Evolutionary conservation across 805 yeast species (phyloP), one percentile per base, ranked within the genome.

Genomic region (Saccharomycopsis schoenii): DNA sequence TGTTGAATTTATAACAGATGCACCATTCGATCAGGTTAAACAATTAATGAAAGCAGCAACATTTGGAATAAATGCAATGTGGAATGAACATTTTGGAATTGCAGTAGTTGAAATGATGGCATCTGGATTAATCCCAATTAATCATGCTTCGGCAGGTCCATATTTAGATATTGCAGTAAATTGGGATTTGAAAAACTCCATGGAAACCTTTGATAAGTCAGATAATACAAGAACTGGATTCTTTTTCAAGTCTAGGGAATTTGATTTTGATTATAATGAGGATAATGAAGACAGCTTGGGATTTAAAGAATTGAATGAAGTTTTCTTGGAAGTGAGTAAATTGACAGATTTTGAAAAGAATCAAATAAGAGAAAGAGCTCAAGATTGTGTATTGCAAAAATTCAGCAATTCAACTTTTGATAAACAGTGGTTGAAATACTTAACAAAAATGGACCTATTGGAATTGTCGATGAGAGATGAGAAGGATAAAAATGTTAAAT

Each of bases 51-150:
- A 74, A 12, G 74, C 71, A 14, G 81, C 90, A 2, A 81, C 84
- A 29, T 84, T 83, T 68, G 99, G 99, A 4, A 76, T 94, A 47
- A 93, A 94, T 68, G 91, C 96, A 37, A 94, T 94, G 99, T 94
- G 99, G 99, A 94, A 94, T 73, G 99, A 94, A 75, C 99, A 94
- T 75, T 94, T 94, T 72, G 99, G 99, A 19, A 94, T 94, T 68
- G 93, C 97, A 1, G 93, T 94, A 4, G 99, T 94, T 8, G 99
- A 94, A 72, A 89, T 91, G 70, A 77, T 88, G 74, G 85, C 93
- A 1, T 81, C 88, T 60, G 98, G 97, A 0, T 79, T 87, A 34
- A 82, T 94, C 17, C 97, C 99, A 1, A 74, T 94, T 1, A 94
- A 84, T 2, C 98, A 96, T 73, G 96, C 96, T 3, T 87, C 96